Evolutionary conservation across 208 protist genomes (phyloP).

Genomic region (Crithidia expoeki): DNA sequence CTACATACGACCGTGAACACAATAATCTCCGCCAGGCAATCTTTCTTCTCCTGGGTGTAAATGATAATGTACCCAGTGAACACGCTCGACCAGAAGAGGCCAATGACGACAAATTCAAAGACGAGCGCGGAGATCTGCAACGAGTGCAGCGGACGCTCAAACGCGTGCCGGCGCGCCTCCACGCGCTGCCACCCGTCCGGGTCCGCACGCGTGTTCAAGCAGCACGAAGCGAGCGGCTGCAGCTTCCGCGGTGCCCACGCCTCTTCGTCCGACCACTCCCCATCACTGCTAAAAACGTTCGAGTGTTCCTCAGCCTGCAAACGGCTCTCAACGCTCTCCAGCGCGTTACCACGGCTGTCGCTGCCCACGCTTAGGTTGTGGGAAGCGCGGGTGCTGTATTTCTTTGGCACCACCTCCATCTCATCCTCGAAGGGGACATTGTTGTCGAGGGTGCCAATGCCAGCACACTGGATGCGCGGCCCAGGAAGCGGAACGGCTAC

Average conservation of each 20-base stretch:
- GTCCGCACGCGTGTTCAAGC: conserved; percentile 46
- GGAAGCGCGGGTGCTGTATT: conserved; percentile 12
- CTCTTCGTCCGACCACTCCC: conserved; percentile 20
- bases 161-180: conserved; percentile 54
- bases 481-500: not conserved
- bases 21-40: conserved; percentile 50
- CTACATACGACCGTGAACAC: conserved; percentile 37
- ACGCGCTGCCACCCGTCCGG: conserved; percentile 59
- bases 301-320: conserved; percentile 11
- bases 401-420: conserved; percentile 17
- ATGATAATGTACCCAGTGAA: conserved; percentile 50
- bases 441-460: not conserved
- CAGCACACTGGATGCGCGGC: conserved; percentile 10
- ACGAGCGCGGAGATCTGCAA: conserved; percentile 64
- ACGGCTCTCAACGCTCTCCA: conserved; percentile 13
- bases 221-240: conserved; percentile 42
- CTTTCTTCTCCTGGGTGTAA: conserved; percentile 35
- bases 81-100: conserved; percentile 60
- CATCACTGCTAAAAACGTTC: not conserved
- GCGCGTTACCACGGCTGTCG: conserved; percentile 7
- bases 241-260: not conserved
- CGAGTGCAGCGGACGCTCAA: conserved; percentile 70
- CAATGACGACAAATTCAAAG: conserved; percentile 41
- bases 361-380: not conserved
- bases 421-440: conserved; percentile 14